These are phyloP conservation scores for Mycena galopus DNA, from an alignment of 768 basidiomycete species.

Conservation along the genomic window DNA sequence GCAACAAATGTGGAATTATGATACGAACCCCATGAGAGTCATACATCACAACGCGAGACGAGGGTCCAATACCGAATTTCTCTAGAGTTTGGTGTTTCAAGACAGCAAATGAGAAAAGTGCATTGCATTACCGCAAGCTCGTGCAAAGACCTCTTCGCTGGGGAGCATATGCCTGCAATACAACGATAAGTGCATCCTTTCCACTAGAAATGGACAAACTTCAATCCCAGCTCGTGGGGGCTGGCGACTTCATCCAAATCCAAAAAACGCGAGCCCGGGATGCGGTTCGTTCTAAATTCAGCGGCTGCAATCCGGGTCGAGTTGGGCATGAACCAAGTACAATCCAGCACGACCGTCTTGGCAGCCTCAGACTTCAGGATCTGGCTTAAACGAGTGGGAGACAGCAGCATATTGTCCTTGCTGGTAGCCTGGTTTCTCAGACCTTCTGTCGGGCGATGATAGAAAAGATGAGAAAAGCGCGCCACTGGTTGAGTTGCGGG, in stretches of 20 bases:
- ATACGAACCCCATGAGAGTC: constrained; percentile 75
- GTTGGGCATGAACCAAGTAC: constrained; percentile 96
- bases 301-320: constrained; percentile 74
- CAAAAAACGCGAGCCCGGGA: constrained; percentile 81
- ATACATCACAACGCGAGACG: constrained; percentile 90
- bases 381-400: constrained; percentile 62
- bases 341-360: constrained; percentile 71
- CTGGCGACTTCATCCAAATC: constrained; percentile 86
- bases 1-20: not conserved
- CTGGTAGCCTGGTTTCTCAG: too few species aligned
- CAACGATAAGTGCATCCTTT: not conserved
- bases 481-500: not conserved
- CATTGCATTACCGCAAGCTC: constrained; percentile 74
- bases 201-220: constrained; percentile 40
- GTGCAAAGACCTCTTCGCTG: constrained; percentile 72
- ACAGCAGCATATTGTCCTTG: constrained; percentile 58
- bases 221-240: constrained; percentile 81
- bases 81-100: constrained; percentile 50
- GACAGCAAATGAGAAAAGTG: not conserved
- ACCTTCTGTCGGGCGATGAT: too few species aligned
- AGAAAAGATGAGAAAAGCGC: too few species aligned
- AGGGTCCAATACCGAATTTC: constrained; percentile 76
- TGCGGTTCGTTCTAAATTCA: constrained; percentile 76
- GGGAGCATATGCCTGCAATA: constrained; percentile 88
- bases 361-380: constrained; percentile 45